These are phyloP conservation scores for Chlorophyllum brunneum DNA, from an alignment of 768 basidiomycete genomes.

Conservation along the genomic window DNA sequence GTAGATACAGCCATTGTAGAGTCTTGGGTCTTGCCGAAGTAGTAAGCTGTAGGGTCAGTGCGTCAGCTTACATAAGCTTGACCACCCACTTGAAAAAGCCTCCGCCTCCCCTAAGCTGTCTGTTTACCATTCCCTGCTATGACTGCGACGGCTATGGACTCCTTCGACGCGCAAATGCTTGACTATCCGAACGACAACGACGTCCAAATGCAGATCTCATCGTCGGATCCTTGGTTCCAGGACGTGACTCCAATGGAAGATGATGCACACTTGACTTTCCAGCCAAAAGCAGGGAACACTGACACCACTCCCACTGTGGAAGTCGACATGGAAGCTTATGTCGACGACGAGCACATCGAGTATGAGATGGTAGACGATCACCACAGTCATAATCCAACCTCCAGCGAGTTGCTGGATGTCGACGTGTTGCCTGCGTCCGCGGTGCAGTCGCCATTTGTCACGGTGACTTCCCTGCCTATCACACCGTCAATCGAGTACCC, in stretches of 20 bases:
- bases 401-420: slow-evolving; percentile 16
- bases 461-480: slow-evolving; percentile 2
- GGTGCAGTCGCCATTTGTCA: slow-evolving; percentile 5
- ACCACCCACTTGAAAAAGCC: background rate
- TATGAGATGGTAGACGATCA: slow-evolving; percentile 18
- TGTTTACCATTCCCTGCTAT: slow-evolving; percentile 9
- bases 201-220: slow-evolving; percentile 16
- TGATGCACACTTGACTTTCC: slow-evolving; percentile 9
- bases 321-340: slow-evolving; percentile 19
- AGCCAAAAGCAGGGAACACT: background rate
- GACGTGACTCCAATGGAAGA: slow-evolving; percentile 18
- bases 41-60: slow-evolving; percentile 12
- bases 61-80: slow-evolving; percentile 10
- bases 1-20: slow-evolving; percentile 14
- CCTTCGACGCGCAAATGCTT: slow-evolving; percentile 15
- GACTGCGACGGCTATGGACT: slow-evolving; percentile 13
- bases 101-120: background rate
- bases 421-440: slow-evolving; percentile 14
- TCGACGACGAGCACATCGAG: slow-evolving; percentile 15
- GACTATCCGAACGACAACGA: slow-evolving; percentile 17
- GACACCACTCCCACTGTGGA: slow-evolving; percentile 12
- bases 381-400: slow-evolving; percentile 7
- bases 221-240: slow-evolving; percentile 18
- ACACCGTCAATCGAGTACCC: background rate
- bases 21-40: background rate